Evolutionary conservation across 306 rosid species (phyloP), one percentile per base, ranked within the genome.

Genomic region (Benincasa hispida): DNA sequence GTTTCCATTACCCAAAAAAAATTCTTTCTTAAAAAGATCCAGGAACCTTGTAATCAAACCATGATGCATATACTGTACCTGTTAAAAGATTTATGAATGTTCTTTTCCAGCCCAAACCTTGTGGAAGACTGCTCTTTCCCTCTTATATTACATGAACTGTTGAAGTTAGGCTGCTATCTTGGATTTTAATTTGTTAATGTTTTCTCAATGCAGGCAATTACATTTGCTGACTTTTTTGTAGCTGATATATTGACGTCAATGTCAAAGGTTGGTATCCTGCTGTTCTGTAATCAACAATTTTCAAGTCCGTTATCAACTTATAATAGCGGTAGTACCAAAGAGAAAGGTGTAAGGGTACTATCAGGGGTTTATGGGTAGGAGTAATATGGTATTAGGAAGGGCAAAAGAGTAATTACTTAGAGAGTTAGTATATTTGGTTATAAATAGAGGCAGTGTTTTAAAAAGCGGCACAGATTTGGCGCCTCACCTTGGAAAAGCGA

Each of bases 231-330:
- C 82, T 94, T 94, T 85, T 94, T 94, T 83, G 73, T 94, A 84
- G 99, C 98, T 47, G 99, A 94, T 94, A 92, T 94, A 76, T 82
- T 94, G 83, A 94, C 99, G 32, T 94, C 99, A 80, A 92, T 92
- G 97, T 92, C 89, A 48, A 94, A 94, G 98, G 99, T 94, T 72
- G 75, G 85, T 50, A 53, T 67, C 66, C 62, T 81, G 69, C 76
- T 86, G 55, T 78, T 39, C 45, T 72, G 55, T 63, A 30, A 35
- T 35, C 74, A 75, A 56, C 76, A 57, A 42, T 79, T 76, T 48
- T 41, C 47, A 12, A 75, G 48, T 77, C 75, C 62, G 32, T 80
- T 66, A 14, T 22, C 28, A n/a, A 21, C 65, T 74, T 24, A 54
- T 51, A 50, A 50, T 27, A 42, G 75, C 42, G 25, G 34, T 34